Evolutionary conservation across 2,329 filamentous ascomycete species (phyloP), one percentile per base, ranked within the genome.

Genomic region (Trichoderma arundinaceum): DNA sequence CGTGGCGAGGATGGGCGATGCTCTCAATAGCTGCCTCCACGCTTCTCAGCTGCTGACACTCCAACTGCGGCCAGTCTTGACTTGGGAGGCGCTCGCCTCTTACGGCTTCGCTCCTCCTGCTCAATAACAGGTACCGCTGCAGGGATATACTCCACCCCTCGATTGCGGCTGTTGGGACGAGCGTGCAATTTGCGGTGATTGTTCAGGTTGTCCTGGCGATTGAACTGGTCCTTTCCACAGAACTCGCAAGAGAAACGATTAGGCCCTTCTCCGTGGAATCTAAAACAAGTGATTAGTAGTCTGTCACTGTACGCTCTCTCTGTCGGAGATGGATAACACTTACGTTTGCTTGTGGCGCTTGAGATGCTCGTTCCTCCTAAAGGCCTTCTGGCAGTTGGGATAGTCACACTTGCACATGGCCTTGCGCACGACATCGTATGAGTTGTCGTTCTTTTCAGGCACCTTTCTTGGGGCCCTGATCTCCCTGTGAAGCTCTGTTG

Each of bases 271-370:
- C 77, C 77, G 43, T 79, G 77, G 53, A 75, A 77, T 53, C 76
- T 77, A 35, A 51, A 35, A 57, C 3, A 7, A 8, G 1, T 44
- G 64, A 44, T 57, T 53, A 43, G 13, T 35, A 28, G 4, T 43
- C 38, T 56, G 17, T 28, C 10, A 8, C 15, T 32, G 32, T 44
- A n/a, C 13, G 10, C n/a, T 9, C 15, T 15, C 2, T 3, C 35
- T 10, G 35, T 32, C 32, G 15, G 9, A 9, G 19, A 13, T 4
- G 41, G 1, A 17, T 35, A 3, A 38, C 39, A 79, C 82, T 77
- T 71, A 86, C 83, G 82, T 82, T 61, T 79, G 78, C 59, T 81
- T 77, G 71, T 87, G 84, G 33, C 84, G 79, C 75, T 86, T 86
- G 17, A 86, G 74, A 68, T 87, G 84, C 72, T 87, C 84, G 28